Evolutionary conservation across 1,284 basidiomycete genomes (phyloP), one percentile per base, ranked within the genome.

Genomic region (Dichomitus squalens): DNA sequence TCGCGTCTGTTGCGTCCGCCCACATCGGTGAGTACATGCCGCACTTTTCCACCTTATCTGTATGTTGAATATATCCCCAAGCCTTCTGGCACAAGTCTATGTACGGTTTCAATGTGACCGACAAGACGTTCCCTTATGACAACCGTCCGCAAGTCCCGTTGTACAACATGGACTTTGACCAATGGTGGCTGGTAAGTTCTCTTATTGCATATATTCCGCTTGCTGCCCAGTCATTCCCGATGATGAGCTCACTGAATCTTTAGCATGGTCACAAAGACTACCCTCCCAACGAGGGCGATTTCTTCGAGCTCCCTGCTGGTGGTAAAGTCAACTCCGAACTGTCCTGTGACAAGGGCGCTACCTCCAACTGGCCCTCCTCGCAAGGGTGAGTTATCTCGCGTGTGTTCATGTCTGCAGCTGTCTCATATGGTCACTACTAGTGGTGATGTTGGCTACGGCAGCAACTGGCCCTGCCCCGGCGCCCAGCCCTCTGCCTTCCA

Each of bases 101-200:
- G 72, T 78, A 64, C 62, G 84, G 85, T 12, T 86, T 85, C 74
- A 85, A 86, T 59, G 83, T 85, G 12, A 83, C 82, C 18, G 68
- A 68, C 8, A 59, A 76, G 52, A 79, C 77, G 5, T 82, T 78
- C 60, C 61, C 75, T 7, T 84, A 84, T 68, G 84, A 85, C 68
- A 83, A 84, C 67, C 79, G 79, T 5, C 76, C 79, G 8, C 82
- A 85, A 27, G 73, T 77, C 3, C 87, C 87, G 2, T 76, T 90
- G 7, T 75, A 73, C 41, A 66, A 82, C 65, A 72, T 79, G 65
- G 65, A 79, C 2, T 89, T 88, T 68, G 63, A 79, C 21, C 67
- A 87, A 59, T 90, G 88, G 88, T 91, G 88, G 88, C 86, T 89
- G 73, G 66, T 69, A 55, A 65, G 69, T 65, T 43, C n/a, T 33